Percentiles rank a stretch among this genome's conserved stretches.
Conservation (phyloP, 2,329 filamentous ascomycete genomes). For the Myriosclerotinia curreyana region DNA sequence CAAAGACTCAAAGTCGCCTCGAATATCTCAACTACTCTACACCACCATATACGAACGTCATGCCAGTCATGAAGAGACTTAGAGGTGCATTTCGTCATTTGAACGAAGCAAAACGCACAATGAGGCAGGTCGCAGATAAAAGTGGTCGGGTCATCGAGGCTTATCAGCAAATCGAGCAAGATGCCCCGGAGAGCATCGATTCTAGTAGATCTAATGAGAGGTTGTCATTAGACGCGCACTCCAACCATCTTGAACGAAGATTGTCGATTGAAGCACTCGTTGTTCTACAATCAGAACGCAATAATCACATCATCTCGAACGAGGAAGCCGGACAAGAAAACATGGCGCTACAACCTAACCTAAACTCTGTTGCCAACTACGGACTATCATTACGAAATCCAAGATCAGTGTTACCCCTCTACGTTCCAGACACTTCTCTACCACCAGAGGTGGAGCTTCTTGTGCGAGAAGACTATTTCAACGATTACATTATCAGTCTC, state of each 20-base stretch:
- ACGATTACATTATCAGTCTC: not conserved
- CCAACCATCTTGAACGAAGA: not conserved
- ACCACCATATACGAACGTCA: no score
- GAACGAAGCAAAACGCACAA: not conserved
- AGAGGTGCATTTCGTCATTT: not conserved
- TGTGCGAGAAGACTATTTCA: not conserved
- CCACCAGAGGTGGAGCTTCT: not conserved
- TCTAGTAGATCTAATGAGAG: no score
- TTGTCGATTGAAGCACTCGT: not conserved
- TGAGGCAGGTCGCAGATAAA: not conserved
- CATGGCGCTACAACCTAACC: rapidly evolving
- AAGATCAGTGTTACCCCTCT: rapidly evolving
- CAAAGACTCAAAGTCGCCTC: no score
- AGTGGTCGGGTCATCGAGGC: not conserved
- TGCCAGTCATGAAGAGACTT: not conserved
- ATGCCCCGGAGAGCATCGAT: not conserved
- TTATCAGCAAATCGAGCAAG: not conserved
- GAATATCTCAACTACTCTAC: no score
- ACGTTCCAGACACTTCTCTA: not conserved
- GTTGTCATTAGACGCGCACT: not conserved
- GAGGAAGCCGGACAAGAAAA: not conserved
- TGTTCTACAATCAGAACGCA: not conserved
- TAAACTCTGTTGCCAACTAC: not conserved
- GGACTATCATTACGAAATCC: not conserved
- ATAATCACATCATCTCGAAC: not conserved